Conservation (phyloP, 257 asterid species). For the Cordia subcordata region DNA sequence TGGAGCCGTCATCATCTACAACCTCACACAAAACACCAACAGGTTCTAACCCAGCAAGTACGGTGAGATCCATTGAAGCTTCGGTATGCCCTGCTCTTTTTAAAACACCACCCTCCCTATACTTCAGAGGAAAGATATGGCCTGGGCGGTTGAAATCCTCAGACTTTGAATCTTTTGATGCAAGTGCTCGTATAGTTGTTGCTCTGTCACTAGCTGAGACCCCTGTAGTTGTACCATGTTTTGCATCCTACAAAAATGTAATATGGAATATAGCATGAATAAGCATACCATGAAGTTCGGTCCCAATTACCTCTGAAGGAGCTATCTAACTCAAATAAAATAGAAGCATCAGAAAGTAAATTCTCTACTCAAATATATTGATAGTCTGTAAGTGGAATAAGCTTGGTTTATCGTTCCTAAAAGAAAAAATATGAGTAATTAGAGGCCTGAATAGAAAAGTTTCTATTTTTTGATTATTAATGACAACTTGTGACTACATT, state of each 20-base stretch:
- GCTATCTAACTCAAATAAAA: neutral
- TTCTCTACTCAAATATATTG: too few species aligned
- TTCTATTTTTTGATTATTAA: too few species aligned
- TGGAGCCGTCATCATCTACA: slow-evolving; percentile 98
- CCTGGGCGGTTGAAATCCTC: slow-evolving; percentile 98
- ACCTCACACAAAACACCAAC: slow-evolving; percentile 88
- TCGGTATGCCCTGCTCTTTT: slow-evolving; percentile 99
- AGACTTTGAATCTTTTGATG: slow-evolving; percentile 74
- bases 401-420: too few species aligned
- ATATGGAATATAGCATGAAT: neutral
- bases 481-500: too few species aligned
- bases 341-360: neutral
- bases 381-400: too few species aligned
- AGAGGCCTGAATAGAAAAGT: too few species aligned
- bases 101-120: slow-evolving; percentile 91
- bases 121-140: slow-evolving; percentile 90
- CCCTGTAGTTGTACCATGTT: slow-evolving; percentile 89
- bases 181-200: slow-evolving; percentile 75
- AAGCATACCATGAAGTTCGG: neutral
- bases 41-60: slow-evolving; percentile 83
- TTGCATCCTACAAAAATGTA: slow-evolving; percentile 63
- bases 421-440: too few species aligned
- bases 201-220: slow-evolving; percentile 96
- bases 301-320: neutral
- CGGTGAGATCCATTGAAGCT: slow-evolving; percentile 88